Percentiles rank a stretch among this genome's conserved stretches.
Conservation (phyloP, 1,139 yeast species). For the Candida labiduridarum region DNA sequence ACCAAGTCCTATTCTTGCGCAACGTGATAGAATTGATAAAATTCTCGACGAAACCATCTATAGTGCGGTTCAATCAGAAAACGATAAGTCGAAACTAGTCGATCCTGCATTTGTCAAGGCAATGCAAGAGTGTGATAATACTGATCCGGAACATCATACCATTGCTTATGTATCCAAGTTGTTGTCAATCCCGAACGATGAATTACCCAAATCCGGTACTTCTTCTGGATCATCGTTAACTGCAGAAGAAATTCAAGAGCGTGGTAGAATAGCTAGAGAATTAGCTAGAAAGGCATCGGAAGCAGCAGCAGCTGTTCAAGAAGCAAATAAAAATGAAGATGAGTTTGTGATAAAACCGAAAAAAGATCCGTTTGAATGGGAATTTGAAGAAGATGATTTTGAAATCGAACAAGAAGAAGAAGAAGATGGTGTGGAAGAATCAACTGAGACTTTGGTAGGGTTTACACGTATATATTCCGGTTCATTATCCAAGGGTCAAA, state of each 20-base stretch:
- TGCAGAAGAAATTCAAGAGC: constrained; percentile 65
- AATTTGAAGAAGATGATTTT: constrained; percentile 42
- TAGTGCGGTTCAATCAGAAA: constrained; percentile 45
- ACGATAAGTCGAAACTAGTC: constrained; percentile 30
- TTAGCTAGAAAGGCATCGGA: constrained; percentile 71
- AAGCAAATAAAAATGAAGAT: constrained; percentile 24
- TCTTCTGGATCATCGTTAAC: constrained; percentile 33
- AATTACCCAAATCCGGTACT: constrained; percentile 62
- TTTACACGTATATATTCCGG: constrained; percentile 92
- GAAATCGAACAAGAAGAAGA: constrained; percentile 41
- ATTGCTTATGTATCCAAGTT: constrained; percentile 90
- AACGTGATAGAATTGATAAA: constrained; percentile 66
- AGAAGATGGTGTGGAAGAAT: constrained; percentile 46
- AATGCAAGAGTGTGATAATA: constrained; percentile 60
- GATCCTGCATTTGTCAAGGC: constrained; percentile 53
- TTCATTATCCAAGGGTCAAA: constrained; percentile 71
- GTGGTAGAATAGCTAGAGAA: constrained; percentile 70
- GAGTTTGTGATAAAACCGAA: constrained; percentile 34
- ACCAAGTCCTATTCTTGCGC: constrained; percentile 84
- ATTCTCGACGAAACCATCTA: constrained; percentile 55
- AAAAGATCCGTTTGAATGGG: constrained; percentile 49
- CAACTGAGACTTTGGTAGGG: constrained; percentile 72
- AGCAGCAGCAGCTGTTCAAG: constrained; percentile 41
- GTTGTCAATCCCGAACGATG: constrained; percentile 79
- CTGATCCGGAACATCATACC: constrained; percentile 57